phyloP scores from a whole-genome alignment of 192 early-diverging fungal genomes.

The Coemansia sp. region DNA sequence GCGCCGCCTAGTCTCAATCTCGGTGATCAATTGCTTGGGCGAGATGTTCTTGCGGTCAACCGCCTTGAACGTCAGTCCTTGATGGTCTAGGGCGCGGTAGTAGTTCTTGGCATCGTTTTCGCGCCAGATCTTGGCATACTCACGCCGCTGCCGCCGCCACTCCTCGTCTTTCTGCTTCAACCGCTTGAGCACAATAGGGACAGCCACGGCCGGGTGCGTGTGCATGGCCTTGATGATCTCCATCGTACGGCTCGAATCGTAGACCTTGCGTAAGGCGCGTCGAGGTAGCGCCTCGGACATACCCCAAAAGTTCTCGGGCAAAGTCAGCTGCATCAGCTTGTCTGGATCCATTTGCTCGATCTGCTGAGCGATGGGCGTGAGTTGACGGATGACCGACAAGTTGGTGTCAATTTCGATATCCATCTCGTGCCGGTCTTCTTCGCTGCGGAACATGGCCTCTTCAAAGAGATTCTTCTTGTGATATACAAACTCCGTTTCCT shows the following conservation, averaged over 20 bases:
- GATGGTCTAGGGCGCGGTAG: constrained; percentile 93
- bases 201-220: constrained; percentile 84
- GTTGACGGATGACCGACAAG: constrained; percentile 79
- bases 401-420: constrained; percentile 98
- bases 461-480: constrained; percentile 92
- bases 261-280: constrained; percentile 94
- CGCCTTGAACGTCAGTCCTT: constrained; percentile 87
- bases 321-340: constrained; percentile 70
- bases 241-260: constrained; percentile 79
- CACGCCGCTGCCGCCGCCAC: constrained; percentile 78
- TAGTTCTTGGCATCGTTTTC: constrained; percentile 93
- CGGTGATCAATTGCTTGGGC: constrained; percentile 74
- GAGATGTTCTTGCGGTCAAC: constrained; percentile 81
- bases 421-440: constrained; percentile 98
- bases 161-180: constrained; percentile 99
- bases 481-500: constrained; percentile 85
- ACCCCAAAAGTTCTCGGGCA: constrained; percentile 79
- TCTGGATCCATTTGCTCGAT: constrained; percentile 83
- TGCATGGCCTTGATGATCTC: constrained; percentile 94
- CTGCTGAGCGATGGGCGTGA: constrained; percentile 87
- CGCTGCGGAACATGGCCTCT: constrained; percentile 92
- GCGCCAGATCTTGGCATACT: constrained; percentile 97
- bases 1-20: constrained; percentile 82
- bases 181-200: constrained; percentile 92
- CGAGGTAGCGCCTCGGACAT: constrained; percentile 86